Base-by-base conservation (phyloP, 257 asterid species). In the Fraxinus pennsylvanica region DNA sequence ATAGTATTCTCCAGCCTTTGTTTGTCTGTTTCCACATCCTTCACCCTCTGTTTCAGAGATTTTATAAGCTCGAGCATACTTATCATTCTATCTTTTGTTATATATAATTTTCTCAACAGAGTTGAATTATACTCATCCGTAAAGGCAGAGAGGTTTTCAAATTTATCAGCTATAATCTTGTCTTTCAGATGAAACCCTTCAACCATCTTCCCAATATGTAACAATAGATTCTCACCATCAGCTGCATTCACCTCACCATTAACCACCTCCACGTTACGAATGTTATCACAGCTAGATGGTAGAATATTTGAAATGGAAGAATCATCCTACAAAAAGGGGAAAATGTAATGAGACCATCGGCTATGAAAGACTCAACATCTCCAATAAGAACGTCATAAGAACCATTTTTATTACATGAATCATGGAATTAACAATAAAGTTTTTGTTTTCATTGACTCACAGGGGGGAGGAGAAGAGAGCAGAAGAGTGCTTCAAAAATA, bases 31-130 rank as follows among this genome's bases (percentile, higher is more conserved):
- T 91, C 89, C 70, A 84, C 61, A 72, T 87, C 88, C 68, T 81
- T 75, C 84, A 83, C 81, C 77, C 87, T 85, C 75, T 87, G 90
- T 82, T 89, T 81, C 84, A 93, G 85, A 80, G 88, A 87, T 54
- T 81, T 78, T n/a, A 87, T 39, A 47, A 86, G 83, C 80, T 87
- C 88, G 30, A 75, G 74, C 71, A 81, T 79, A 78, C 80, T 65
- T 32, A 74, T 71, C 43, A 88, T 45, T 78, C 82, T 84, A 70
- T 87, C 91, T 76, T 85, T 92, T 71, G 90, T 82, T 21, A 47
- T 67, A 63, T 30, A 43, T 47, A 87, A 80, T 74, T 80, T 82
- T 71, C 74, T 78, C 38, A 71, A 78, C 38, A 88, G 73, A 47
- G 76, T 47, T 22, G 54, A 43, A 52, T 83, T 76, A 74, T 77